Conservation (phyloP, 805 yeast genomes). For the Geotrichum ghanense region DNA sequence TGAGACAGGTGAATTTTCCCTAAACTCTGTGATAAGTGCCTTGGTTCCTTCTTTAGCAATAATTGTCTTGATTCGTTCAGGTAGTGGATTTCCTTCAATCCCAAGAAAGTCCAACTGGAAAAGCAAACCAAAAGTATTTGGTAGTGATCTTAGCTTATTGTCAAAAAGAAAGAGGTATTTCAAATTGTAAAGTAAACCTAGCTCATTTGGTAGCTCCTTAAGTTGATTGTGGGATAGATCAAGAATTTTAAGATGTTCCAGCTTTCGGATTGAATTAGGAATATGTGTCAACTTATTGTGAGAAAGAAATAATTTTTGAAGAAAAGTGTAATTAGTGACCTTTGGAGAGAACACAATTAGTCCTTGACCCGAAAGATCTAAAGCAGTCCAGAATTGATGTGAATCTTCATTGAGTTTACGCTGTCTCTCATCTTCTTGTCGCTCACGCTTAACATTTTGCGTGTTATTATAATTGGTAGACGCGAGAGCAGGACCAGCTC, state of each 20-base stretch:
- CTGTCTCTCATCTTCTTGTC: constrained; percentile 30
- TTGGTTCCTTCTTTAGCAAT: constrained; percentile 76
- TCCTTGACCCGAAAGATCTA: constrained; percentile 88
- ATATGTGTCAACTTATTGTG: constrained; percentile 65
- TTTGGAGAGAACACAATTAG: constrained; percentile 57
- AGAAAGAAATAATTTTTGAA: constrained; percentile 76
- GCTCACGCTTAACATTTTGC: constrained; percentile 23
- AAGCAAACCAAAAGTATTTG: constrained; percentile 75
- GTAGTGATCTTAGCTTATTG: constrained; percentile 64
- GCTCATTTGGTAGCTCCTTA: constrained; percentile 63
- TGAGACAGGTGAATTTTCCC: constrained; percentile 70
- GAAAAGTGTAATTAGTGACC: constrained; percentile 68
- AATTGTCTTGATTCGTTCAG: constrained; percentile 48
- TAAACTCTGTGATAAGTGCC: constrained; percentile 64
- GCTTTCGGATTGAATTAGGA: constrained; percentile 57
- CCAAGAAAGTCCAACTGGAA: constrained; percentile 82
- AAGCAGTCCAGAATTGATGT: constrained; percentile 86
- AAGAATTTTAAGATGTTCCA: constrained; percentile 65
- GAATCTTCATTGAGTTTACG: constrained; percentile 28
- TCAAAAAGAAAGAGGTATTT: constrained; percentile 81
- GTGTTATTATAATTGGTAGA: constrained; percentile 14
- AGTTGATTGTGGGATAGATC: constrained; percentile 76
- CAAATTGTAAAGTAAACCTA: constrained; percentile 73
- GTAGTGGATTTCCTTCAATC: constrained; percentile 84
- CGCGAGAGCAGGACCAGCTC: constrained; percentile 1